These are phyloP conservation scores for Fusarium pseudonygamai DNA, from an alignment of 2,329 filamentous ascomycete genomes.

Conservation along the genomic window DNA sequence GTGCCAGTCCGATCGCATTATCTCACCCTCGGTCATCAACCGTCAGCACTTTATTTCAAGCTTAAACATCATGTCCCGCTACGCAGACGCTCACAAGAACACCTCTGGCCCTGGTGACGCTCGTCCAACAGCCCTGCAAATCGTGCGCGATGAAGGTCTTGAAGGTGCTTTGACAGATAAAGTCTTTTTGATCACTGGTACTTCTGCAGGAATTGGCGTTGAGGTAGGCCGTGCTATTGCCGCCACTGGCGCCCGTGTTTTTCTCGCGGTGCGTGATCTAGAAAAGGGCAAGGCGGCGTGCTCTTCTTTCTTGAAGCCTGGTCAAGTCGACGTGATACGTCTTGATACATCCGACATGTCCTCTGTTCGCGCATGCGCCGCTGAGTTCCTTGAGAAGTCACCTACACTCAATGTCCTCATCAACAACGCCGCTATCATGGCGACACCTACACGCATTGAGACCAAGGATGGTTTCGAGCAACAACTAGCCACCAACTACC, in stretches of 20 bases:
- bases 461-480: slow-evolving; percentile 37
- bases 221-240: slow-evolving; percentile 55
- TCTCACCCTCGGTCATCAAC: rapidly evolving
- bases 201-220: slow-evolving; percentile 53
- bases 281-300: slow-evolving; percentile 18
- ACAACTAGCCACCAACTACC: slow-evolving; percentile 42
- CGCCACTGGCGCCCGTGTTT: slow-evolving; percentile 45
- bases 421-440: slow-evolving; percentile 39
- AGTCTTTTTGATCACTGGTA: slow-evolving; percentile 54
- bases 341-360: slow-evolving; percentile 37
- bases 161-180: slow-evolving; percentile 46
- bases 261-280: slow-evolving; percentile 25
- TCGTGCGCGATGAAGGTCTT: slow-evolving; percentile 48
- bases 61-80: slow-evolving; percentile 1
- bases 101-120: slow-evolving; percentile 41
- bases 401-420: slow-evolving; percentile 34
- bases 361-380: slow-evolving; percentile 35
- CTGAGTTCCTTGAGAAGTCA: slow-evolving; percentile 14
- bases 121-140: slow-evolving; percentile 51
- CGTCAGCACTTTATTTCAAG: not conserved
- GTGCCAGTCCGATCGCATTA: not conserved
- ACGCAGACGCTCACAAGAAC: not conserved
- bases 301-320: slow-evolving; percentile 1
- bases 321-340: slow-evolving; percentile 15
- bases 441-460: slow-evolving; percentile 2